Percentiles rank a stretch among this genome's conserved stretches.
Evolutionary conservation across 345 rosid genomes (phyloP).

Genomic region (Punica granatum): DNA sequence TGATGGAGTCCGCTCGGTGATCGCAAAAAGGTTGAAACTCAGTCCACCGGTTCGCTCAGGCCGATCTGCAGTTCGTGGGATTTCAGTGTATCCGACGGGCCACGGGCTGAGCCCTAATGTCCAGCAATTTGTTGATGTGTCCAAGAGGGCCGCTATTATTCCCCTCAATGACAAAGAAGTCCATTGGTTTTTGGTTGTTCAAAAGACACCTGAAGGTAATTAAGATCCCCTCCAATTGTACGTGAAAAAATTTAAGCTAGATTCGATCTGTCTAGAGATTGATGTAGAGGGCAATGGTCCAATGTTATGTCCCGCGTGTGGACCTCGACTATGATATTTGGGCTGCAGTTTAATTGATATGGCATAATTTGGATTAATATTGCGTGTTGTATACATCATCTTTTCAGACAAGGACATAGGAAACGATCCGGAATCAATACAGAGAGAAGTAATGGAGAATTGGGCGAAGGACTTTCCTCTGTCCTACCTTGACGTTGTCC

Average conservation of each 20-base stretch:
- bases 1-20: conserved; percentile 29
- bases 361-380: no score
- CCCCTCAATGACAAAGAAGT: conserved; percentile 26
- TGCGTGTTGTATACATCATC: background rate
- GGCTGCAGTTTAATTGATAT: no score
- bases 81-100: conserved; percentile 27
- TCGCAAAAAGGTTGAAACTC: conserved; percentile 30
- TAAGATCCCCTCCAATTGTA: background rate
- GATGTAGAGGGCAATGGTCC: no score
- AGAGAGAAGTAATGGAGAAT: conserved; percentile 15
- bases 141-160: conserved; percentile 22
- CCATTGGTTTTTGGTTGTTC: conserved; percentile 17
- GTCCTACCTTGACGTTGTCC: conserved; percentile 13
- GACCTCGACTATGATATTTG: no score
- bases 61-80: conserved; percentile 23
- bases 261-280: no score
- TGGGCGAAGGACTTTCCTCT: conserved; percentile 22
- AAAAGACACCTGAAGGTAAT: conserved; percentile 15
- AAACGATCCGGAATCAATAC: conserved; percentile 15
- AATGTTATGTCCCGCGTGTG: no score
- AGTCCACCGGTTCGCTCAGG: conserved; percentile 20
- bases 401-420: conserved; percentile 10
- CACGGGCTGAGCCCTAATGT: conserved; percentile 17
- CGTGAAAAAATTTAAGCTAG: no score
- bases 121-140: conserved; percentile 20